Percentiles rank a stretch among this genome's conserved stretches.
Conservation (phyloP, 2,329 filamentous ascomycete genomes). For the Alternaria alternata region DNA sequence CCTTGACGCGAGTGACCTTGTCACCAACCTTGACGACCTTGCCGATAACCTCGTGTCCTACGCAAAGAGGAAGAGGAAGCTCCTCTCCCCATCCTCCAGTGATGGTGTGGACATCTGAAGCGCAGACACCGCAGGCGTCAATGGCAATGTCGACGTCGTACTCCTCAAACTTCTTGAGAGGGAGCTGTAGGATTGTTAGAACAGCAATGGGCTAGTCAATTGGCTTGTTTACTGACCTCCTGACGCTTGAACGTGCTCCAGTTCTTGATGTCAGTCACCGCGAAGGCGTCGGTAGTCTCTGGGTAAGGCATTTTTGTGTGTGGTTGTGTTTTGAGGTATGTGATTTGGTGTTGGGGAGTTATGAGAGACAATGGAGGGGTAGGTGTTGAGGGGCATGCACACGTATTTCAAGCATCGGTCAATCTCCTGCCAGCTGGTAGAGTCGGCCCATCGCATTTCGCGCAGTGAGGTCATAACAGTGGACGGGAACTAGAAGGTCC, state of each 20-base stretch:
- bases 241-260: constrained; percentile 66
- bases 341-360: constrained; percentile 6
- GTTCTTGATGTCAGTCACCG: constrained; percentile 66
- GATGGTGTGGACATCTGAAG: constrained; percentile 59
- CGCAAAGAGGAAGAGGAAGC: constrained; percentile 68
- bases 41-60: constrained; percentile 69
- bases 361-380: constrained; percentile 21
- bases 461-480: constrained; percentile 46
- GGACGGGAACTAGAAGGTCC: constrained; percentile 19
- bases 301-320: constrained; percentile 58
- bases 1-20: constrained; percentile 60
- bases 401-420: constrained; percentile 36
- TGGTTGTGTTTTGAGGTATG: constrained; percentile 11
- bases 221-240: constrained; percentile 52
- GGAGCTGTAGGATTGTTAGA: constrained; percentile 63
- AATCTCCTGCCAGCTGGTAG: constrained; percentile 24
- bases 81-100: constrained; percentile 70
- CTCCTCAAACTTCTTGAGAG: constrained; percentile 85
- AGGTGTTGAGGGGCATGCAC: constrained; percentile 34
- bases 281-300: constrained; percentile 60
- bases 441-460: constrained; percentile 38
- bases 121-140: constrained; percentile 64
- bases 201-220: background rate
- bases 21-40: constrained; percentile 60
- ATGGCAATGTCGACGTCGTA: constrained; percentile 90